Percentiles rank a stretch among this genome's conserved stretches.
phyloP scores from a whole-genome alignment of 148 eudicot species.

The Camellia granthamiana region DNA sequence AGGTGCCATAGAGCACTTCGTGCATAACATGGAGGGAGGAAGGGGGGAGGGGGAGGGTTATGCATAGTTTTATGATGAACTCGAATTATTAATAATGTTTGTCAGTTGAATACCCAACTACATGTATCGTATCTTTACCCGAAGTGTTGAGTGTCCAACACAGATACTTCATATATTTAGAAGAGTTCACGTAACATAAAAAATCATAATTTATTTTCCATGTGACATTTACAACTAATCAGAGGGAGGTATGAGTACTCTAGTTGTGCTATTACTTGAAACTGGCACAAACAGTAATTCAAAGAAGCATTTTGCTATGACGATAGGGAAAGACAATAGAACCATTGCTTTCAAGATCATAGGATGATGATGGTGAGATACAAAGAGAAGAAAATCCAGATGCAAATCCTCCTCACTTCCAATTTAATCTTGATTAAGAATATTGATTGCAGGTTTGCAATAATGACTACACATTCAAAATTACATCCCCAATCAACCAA shows the following conservation, averaged over 20 bases:
- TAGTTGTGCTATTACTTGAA: neutral
- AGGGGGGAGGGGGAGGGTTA: no score
- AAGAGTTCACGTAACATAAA: no score
- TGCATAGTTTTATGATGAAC: no score
- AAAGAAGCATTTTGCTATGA: neutral
- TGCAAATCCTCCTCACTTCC: neutral
- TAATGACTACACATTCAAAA: neutral
- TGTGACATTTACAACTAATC: neutral
- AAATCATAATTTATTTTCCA: neutral
- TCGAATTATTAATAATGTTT: no score
- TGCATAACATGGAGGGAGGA: no score
- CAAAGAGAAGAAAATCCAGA: neutral
- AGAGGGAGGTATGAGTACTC: neutral
- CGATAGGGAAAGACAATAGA: neutral
- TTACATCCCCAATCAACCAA: neutral
- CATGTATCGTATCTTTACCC: no score
- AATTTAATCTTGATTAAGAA: neutral
- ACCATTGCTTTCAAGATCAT: neutral
- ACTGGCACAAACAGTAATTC: neutral
- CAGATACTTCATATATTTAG: no score
- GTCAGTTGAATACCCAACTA: no score
- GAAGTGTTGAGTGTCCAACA: no score
- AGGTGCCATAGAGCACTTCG: no score
- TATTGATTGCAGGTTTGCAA: neutral
- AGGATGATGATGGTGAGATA: neutral